These are phyloP conservation scores for Pestalotiopsis sp. DNA, from an alignment of 2,329 filamentous ascomycete genomes.

Conservation along the genomic window DNA sequence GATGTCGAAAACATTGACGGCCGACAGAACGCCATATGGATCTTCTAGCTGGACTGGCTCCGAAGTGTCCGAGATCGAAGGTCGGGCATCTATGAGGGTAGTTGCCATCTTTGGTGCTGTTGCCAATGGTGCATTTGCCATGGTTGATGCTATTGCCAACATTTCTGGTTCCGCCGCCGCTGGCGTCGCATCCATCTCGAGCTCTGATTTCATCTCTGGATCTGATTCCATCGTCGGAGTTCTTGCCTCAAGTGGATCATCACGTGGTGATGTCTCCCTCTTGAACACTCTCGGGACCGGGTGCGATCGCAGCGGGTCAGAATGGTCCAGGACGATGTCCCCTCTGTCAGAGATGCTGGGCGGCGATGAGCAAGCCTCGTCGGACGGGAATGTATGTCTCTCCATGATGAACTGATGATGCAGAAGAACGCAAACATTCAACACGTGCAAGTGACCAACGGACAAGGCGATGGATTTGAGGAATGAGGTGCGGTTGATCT, in stretches of 20 bases:
- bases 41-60: constrained; percentile 24
- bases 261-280: too few species aligned
- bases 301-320: constrained; percentile 2
- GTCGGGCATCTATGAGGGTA: not conserved
- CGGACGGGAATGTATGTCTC: too few species aligned
- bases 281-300: not conserved
- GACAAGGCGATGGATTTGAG: not conserved
- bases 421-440: not conserved
- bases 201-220: too few species aligned
- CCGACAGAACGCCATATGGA: constrained; percentile 1
- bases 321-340: not conserved
- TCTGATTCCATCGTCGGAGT: too few species aligned
- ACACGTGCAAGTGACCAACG: not conserved
- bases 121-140: not conserved
- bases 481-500: not conserved
- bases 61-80: not conserved
- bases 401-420: too few species aligned
- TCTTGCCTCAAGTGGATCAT: too few species aligned
- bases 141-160: too few species aligned
- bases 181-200: too few species aligned
- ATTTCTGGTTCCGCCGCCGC: too few species aligned
- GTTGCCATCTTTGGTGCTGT: not conserved
- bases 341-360: not conserved
- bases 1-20: not conserved
- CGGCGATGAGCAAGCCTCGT: not conserved